These are phyloP conservation scores for Scenedesmus sp. DNA, from an alignment of 163 green algal species.

Conservation along the genomic window DNA sequence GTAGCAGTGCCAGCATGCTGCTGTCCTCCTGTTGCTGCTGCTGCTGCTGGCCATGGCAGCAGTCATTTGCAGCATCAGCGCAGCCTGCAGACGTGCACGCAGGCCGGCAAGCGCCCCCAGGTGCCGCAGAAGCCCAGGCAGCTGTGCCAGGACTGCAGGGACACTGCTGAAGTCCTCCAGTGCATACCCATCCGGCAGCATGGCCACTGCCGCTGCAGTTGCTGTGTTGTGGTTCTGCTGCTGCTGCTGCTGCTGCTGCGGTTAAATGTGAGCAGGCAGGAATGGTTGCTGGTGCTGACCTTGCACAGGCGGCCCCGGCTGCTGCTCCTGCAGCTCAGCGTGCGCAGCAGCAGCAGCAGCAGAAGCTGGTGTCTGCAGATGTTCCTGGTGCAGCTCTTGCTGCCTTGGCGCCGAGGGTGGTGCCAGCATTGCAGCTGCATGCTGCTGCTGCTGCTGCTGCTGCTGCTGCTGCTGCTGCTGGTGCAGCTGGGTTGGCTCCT, in stretches of 20 bases:
- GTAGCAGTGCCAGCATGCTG: background rate
- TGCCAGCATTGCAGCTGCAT: no score
- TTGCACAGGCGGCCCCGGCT: background rate
- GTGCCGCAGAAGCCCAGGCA: background rate
- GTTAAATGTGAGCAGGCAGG: no score
- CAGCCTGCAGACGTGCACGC: background rate
- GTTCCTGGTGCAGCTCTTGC: background rate
- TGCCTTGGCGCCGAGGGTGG: background rate
- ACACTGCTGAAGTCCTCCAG: background rate
- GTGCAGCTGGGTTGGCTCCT: background rate
- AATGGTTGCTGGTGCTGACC: background rate
- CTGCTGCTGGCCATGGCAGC: background rate
- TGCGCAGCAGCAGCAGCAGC: no score
- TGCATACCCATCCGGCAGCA: background rate
- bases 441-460: slow-evolving; percentile 23
- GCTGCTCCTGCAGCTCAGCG: background rate
- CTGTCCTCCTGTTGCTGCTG: background rate
- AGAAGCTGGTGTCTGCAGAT: no score
- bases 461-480: no score
- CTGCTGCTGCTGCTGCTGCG: background rate
- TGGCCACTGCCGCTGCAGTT: no score
- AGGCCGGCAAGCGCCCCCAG: background rate
- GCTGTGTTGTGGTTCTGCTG: no score
- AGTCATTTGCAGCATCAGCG: background rate
- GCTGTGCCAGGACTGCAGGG: background rate